Evolutionary conservation across 345 rosid genomes (phyloP).

Genomic region (Arabis alpina): DNA sequence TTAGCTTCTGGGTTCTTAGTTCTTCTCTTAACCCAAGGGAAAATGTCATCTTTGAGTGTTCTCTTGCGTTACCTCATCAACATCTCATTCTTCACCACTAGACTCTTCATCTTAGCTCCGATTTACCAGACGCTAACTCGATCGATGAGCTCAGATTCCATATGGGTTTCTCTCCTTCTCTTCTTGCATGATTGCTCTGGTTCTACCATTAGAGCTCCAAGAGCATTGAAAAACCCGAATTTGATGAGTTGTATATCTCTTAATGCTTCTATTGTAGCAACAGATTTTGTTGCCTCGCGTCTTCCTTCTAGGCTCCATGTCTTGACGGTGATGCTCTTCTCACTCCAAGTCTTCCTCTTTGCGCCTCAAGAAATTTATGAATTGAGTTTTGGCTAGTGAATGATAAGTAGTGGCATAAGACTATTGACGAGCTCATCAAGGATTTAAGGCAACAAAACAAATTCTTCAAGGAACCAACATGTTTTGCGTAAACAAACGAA

Average conservation of each 20-base stretch:
- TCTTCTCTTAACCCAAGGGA: conserved; percentile 70
- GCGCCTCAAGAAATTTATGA: no score
- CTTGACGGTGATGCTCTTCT: conserved; percentile 83
- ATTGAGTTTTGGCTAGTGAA: no score
- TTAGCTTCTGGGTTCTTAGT: conserved; percentile 67
- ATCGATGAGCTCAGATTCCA: conserved; percentile 90
- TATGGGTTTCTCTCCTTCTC: conserved; percentile 72
- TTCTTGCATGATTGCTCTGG: conserved; percentile 92
- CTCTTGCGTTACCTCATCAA: conserved; percentile 71
- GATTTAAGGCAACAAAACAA: no score
- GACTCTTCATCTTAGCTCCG: conserved; percentile 78
- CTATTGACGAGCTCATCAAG: no score
- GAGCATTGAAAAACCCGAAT: conserved; percentile 66
- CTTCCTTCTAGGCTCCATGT: conserved; percentile 88
- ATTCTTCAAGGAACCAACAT: no score
- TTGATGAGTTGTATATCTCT: conserved; percentile 76
- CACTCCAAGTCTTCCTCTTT: conserved; percentile 81
- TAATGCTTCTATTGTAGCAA: conserved; percentile 86
- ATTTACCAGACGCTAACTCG: conserved; percentile 85
- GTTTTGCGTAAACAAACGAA: no score
- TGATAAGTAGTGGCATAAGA: no score
- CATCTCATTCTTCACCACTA: conserved; percentile 69
- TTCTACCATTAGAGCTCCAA: conserved; percentile 67
- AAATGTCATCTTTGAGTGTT: conserved; percentile 71
- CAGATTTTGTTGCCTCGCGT: conserved; percentile 80